Percentiles rank a stretch among this genome's conserved stretches.
phyloP scores from a whole-genome alignment of 139 green algal genomes.

The Yamagishiella unicocca region DNA sequence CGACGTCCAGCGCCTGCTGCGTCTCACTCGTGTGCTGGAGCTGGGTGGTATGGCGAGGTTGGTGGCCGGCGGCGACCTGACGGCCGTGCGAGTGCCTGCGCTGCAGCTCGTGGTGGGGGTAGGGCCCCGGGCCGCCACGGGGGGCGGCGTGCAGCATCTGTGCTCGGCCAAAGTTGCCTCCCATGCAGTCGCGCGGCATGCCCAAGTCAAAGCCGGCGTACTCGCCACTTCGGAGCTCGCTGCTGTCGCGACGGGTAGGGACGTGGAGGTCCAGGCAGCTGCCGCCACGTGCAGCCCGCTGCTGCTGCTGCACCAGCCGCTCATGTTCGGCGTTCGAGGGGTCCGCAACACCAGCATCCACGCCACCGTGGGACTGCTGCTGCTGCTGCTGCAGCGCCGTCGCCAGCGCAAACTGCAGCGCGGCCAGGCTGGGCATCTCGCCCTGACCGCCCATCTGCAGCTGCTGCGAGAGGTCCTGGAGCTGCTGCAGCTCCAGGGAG shows the following conservation, averaged over 20 bases:
- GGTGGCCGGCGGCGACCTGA: too few species aligned
- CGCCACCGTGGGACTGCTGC: background rate
- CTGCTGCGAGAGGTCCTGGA: background rate
- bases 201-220: too few species aligned
- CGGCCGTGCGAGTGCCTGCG: background rate
- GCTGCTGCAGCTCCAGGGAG: background rate
- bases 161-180: too few species aligned
- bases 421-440: background rate
- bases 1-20: background rate
- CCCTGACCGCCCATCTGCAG: background rate
- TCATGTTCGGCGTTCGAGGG: background rate
- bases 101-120: too few species aligned
- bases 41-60: too few species aligned
- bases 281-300: background rate
- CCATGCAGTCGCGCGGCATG: too few species aligned
- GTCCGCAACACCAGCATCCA: background rate
- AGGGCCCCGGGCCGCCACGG: too few species aligned
- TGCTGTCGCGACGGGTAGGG: background rate
- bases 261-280: background rate
- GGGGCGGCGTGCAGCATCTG: background rate
- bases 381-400: background rate
- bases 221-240: background rate
- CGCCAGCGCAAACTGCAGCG: background rate
- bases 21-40: background rate
- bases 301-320: background rate